phyloP scores from a whole-genome alignment of 768 basidiomycete genomes.

The Russula lepida region DNA sequence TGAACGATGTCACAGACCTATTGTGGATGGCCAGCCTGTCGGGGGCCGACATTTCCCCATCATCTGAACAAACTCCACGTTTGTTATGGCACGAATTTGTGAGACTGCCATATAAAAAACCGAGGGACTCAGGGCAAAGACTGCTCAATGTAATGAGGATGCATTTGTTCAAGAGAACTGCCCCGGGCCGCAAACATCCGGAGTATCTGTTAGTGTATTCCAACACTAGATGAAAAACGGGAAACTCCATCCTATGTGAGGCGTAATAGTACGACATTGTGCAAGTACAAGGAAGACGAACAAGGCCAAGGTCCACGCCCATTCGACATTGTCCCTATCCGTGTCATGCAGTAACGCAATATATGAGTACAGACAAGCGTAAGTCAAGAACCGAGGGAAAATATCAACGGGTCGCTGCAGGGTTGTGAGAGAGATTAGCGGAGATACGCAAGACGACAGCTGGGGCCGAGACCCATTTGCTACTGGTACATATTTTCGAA shows the following conservation, averaged over 20 bases:
- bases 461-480: neutral
- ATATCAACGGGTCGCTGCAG: neutral
- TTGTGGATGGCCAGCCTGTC: conserved; percentile 38
- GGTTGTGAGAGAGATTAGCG: conserved; percentile 1
- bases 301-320: conserved; percentile 45
- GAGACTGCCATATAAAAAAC: neutral
- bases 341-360: conserved; percentile 27
- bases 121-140: too few relatives aligned
- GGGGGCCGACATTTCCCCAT: conserved; percentile 42
- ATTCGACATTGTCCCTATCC: conserved; percentile 43
- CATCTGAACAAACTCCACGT: conserved; percentile 40
- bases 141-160: neutral
- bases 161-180: neutral
- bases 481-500: conserved; percentile 7
- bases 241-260: conserved; percentile 7
- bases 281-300: conserved; percentile 44
- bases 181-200: neutral
- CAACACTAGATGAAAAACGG: neutral
- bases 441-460: neutral
- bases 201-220: neutral
- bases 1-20: conserved; percentile 31
- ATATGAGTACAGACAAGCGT: conserved; percentile 23
- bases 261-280: conserved; percentile 20
- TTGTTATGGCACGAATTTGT: conserved; percentile 11
- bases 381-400: conserved; percentile 10